Conservation (phyloP, 331 rosid genomes). For the Telfairia occidentalis region DNA sequence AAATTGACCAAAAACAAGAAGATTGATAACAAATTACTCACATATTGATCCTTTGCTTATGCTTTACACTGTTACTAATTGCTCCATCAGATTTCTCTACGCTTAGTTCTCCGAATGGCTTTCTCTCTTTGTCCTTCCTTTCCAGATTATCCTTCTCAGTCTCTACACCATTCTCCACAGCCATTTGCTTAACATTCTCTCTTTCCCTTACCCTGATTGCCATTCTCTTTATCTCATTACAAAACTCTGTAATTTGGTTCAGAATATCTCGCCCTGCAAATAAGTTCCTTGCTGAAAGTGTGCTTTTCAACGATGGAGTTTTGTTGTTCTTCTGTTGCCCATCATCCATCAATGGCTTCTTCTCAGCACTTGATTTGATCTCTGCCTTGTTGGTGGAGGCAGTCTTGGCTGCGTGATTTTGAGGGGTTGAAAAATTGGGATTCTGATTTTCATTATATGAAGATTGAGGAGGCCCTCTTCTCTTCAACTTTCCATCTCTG, state of each 20-base stretch:
- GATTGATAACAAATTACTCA: constrained; percentile 27
- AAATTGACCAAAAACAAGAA: background rate
- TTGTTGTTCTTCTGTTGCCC: constrained; percentile 19
- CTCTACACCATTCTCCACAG: constrained; percentile 17
- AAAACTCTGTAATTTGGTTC: constrained; percentile 79
- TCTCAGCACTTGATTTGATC: constrained; percentile 76
- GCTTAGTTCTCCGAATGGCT: constrained; percentile 36
- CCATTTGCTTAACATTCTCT: constrained; percentile 31
- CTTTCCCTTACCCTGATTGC: constrained; percentile 44
- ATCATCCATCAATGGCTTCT: constrained; percentile 32
- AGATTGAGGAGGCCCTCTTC: constrained; percentile 43
- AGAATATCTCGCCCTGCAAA: constrained; percentile 65
- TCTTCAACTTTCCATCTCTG: constrained; percentile 64
- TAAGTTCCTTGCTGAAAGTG: constrained; percentile 68
- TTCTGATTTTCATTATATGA: constrained; percentile 53
- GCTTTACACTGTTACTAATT: constrained; percentile 23
- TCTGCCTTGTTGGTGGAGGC: constrained; percentile 34
- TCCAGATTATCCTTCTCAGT: constrained; percentile 26
- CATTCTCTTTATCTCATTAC: constrained; percentile 67
- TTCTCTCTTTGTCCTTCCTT: constrained; percentile 32
- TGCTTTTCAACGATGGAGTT: constrained; percentile 52
- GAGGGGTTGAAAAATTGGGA: constrained; percentile 50
- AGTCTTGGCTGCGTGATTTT: constrained; percentile 25
- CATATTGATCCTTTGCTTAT: constrained; percentile 31
- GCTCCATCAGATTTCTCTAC: constrained; percentile 26